Base-by-base conservation (phyloP, 176 grass and related monocot genomes). In the Tuctoria greenei region DNA sequence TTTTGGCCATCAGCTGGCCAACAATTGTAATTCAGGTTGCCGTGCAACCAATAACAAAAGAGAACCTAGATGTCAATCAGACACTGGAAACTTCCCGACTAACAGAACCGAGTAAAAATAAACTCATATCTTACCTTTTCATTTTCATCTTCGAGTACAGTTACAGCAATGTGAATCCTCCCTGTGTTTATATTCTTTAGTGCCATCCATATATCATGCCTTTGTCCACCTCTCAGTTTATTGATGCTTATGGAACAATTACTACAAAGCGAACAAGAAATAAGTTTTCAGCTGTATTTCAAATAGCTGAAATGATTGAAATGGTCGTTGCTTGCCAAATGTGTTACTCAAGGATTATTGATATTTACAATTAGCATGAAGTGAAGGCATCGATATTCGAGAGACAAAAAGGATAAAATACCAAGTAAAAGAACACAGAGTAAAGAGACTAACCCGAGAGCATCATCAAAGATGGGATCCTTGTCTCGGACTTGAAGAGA, bases 181-280 rank as follows among this genome's bases (percentile, higher is more conserved):
- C 95, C 95, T 36, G 82, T 90, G 75, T 88, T 99, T 83, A 92
- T 99, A 69, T 99, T 92, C 84, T 95, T 88, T 75, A 99, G 74
- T 58, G 91, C 18, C 56, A 99, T 80, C 95, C 95, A 99, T 76
- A 90, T 84, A 71, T 92, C 87, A 35, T 99, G 91, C 61, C 95
- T 92, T 81, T 88, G 79, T 77, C 91, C 95, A 42, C 89, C 91
- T 79, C 87, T 92, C 49, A 95, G 46, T 31, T 99, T 81, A 46
- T 73, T 95, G 78, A 95, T 88, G 26, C 85, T 86, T 58, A 99
- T 46, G 28, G 86, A 92, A 78, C 95, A 99, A 52, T 88, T 70
- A 58, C 95, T 99, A 39, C 61, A 83, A 13, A 18, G 24, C 1
- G 49, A 61, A 51, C 21, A 51, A 63, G 8, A 63, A 59, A 42